phyloP scores from a whole-genome alignment of 2,329 filamentous ascomycete genomes.

The Aspergillus piperis region DNA sequence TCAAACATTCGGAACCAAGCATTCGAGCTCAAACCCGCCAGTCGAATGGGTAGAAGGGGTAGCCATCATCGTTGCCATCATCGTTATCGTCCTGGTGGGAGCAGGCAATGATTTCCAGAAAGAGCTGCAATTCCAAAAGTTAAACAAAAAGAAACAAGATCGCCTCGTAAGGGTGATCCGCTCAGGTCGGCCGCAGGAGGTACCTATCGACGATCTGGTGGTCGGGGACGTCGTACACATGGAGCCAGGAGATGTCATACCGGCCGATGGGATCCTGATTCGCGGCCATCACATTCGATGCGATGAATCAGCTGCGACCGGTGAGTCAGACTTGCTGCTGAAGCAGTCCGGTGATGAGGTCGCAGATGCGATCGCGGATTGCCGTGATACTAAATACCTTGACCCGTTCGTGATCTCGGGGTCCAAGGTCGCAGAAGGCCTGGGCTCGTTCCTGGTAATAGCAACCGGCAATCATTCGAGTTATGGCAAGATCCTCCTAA shows the following conservation, averaged over 20 bases:
- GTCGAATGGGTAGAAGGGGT: constrained; percentile 75
- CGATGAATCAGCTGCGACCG: constrained; percentile 26
- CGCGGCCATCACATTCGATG: constrained; percentile 53
- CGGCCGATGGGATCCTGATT: constrained; percentile 66
- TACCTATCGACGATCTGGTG: constrained; percentile 53
- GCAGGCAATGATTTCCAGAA: constrained; percentile 74
- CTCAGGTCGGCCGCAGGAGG: constrained; percentile 66
- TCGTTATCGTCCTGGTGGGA: constrained; percentile 70
- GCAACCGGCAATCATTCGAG: constrained; percentile 72
- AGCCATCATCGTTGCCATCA: constrained; percentile 68
- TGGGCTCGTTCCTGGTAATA: constrained; percentile 72
- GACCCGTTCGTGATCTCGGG: constrained; percentile 78
- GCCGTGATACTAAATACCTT: constrained; percentile 6
- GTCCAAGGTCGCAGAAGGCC: constrained; percentile 70
- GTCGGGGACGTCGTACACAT: constrained; percentile 24
- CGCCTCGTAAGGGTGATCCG: constrained; percentile 62
- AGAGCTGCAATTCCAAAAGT: constrained; percentile 64
- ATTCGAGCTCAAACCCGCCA: constrained; percentile 24
- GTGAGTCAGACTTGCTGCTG: constrained; percentile 19
- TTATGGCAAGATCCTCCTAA: constrained; percentile 73
- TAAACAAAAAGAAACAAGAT: constrained; percentile 70
- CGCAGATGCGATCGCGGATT: constrained; percentile 41
- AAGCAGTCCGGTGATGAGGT: constrained; percentile 14
- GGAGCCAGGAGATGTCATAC: constrained; percentile 62
- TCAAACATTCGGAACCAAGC: constrained; percentile 33